Conservation (phyloP, 495 filamentous ascomycete genomes). For the Filosporella fistucella region DNA sequence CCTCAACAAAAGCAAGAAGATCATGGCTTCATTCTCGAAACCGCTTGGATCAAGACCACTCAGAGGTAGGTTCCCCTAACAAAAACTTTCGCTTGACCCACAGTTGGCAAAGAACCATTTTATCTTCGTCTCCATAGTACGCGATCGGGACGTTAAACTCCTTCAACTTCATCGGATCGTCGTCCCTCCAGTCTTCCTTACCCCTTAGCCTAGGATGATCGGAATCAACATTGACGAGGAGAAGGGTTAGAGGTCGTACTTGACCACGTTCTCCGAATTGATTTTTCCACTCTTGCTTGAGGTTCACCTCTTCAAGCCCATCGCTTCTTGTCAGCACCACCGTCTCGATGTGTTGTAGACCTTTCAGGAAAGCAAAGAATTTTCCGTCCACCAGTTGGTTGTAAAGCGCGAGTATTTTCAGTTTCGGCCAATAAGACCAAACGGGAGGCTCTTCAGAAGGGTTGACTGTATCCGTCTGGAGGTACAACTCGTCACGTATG, state of each 20-base stretch:
- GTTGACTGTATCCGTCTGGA: slow-evolving; percentile 5
- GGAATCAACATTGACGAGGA: slow-evolving; percentile 13
- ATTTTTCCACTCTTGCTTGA: slow-evolving; percentile 16
- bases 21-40: too few relatives aligned
- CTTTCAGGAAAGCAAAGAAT: slow-evolving; percentile 26
- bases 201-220: slow-evolving; percentile 1
- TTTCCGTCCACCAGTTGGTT: slow-evolving; percentile 23
- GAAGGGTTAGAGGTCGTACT: slow-evolving; percentile 5
- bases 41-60: background rate
- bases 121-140: slow-evolving; percentile 22
- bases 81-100: slow-evolving; percentile 24
- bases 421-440: slow-evolving; percentile 29
- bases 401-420: slow-evolving; percentile 31
- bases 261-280: slow-evolving; percentile 1
- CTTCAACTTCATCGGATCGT: slow-evolving; percentile 9
- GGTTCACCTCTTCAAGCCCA: slow-evolving; percentile 12
- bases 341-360: slow-evolving; percentile 25
- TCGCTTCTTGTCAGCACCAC: slow-evolving; percentile 33
- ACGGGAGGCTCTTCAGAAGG: slow-evolving; percentile 21
- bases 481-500: slow-evolving; percentile 16
- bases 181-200: slow-evolving; percentile 4
- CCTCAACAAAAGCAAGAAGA: too few relatives aligned
- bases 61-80: slow-evolving; percentile 2
- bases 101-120: slow-evolving; percentile 26
- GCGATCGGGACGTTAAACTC: slow-evolving; percentile 15